Base-by-base conservation (phyloP, 2,329 filamentous ascomycete genomes). In the Ampelomyces quisqualis region DNA sequence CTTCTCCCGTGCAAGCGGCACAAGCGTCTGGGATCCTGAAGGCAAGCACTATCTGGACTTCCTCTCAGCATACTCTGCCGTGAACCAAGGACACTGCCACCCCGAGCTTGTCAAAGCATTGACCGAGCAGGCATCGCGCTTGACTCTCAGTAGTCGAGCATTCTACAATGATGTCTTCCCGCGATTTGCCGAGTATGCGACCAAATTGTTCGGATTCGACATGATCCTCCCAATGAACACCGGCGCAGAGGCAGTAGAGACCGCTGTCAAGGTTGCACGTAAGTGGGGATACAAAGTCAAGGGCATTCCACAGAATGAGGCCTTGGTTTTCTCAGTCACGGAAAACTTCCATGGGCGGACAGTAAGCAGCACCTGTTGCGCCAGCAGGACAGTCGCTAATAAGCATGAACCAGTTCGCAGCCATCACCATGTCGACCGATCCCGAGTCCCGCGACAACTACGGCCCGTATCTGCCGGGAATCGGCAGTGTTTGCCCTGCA, bases 91-190 rank as follows among this genome's bases (percentile, higher is more conserved):
- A 50, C 91, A 98, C 72, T 97, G 91, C 73, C 91, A 98, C 73
- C 93, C 93, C 4, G 90, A 95, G 74, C 83, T 97, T 42, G 84
- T 98, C 67, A 90, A 91, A 70, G 87, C 90, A 10, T 77, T 98
- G 47, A 83, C 82, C 24, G 88, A 95, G 54, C 93, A 98, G 74
- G 93, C 93, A 33, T 81, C 85, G 53, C 85, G 90, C 26, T 75
- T 97, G 63, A 96, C 91, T 0, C 81, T 97, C 55, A 95, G 89
- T 72, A 95, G 90, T 47, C 83, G 91, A 47, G 93, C 93, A 36
- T 98, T 97, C 75, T 85, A 97, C 79, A 98, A 97, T 69, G 91
- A 97, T 75, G 93, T 97, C 50, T 97, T 97, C 74, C 91, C 91
- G 43, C 84, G 86, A 52, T 97, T 95, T 77, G 91, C 91, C 5